These are phyloP conservation scores for Piper longum DNA, from an alignment of 164 flowering plant species.

Conservation along the genomic window DNA sequence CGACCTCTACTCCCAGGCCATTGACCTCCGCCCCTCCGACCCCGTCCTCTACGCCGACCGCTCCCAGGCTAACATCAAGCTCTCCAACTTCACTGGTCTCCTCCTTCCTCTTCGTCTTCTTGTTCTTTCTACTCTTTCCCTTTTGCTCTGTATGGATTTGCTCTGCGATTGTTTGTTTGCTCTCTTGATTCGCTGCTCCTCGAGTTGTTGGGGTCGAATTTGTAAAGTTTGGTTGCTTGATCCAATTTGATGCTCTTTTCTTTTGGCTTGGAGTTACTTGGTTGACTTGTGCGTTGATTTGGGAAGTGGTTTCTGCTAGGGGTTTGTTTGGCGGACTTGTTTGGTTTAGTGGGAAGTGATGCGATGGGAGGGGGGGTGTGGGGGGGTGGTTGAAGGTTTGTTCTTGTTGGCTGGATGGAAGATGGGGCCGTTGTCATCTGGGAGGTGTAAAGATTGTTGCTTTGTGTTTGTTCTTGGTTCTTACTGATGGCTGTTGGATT, in stretches of 20 bases:
- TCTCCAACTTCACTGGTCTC: slow-evolving; percentile 50
- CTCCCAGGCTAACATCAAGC: slow-evolving; percentile 85
- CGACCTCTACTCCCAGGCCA: slow-evolving; percentile 69
- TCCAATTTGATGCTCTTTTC: background rate
- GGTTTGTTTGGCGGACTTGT: no score
- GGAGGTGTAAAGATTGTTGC: no score
- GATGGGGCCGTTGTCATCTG: no score
- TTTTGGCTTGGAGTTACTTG: background rate
- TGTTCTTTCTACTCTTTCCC: background rate
- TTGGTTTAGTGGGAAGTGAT: no score
- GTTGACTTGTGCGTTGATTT: background rate
- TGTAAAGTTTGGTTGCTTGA: no score
- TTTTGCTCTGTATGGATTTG: background rate
- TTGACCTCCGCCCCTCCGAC: slow-evolving; percentile 32
- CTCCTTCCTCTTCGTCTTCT: background rate
- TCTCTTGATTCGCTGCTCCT: no score
- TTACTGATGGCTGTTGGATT: background rate
- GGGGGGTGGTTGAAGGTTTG: no score
- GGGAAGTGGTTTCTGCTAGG: background rate
- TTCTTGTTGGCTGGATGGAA: no score
- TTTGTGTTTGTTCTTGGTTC: background rate
- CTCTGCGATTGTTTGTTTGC: background rate
- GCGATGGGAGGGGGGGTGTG: no score
- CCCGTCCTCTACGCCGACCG: slow-evolving; percentile 70
- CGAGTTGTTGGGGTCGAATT: no score